phyloP scores from a whole-genome alignment of 352 stramenopile genomes.

The Blastocystis sp. region DNA sequence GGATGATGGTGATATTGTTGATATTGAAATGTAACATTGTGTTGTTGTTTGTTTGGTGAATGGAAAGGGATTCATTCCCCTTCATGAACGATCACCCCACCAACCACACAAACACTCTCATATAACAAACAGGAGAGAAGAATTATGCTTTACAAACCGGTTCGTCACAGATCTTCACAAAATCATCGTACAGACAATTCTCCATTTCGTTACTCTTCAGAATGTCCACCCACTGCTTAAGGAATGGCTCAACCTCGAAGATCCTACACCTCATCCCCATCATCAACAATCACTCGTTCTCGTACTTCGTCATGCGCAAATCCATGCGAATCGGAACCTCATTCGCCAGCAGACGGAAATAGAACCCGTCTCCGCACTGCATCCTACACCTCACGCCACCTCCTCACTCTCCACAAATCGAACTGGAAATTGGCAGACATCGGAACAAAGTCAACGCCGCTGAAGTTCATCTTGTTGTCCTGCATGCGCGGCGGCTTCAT shows the following conservation, averaged over 20 bases:
- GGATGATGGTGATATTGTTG: constrained; percentile 49
- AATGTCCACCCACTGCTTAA: constrained; percentile 3
- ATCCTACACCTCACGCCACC: constrained; percentile 2
- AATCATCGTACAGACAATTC: constrained; percentile 32
- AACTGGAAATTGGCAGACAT: constrained; percentile 61
- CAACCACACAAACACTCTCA: neutral
- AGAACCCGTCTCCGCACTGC: constrained; percentile 35
- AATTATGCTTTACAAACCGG: constrained; percentile 12
- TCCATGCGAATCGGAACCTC: constrained; percentile 7
- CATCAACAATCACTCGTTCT: neutral
- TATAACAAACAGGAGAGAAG: constrained; percentile 25
- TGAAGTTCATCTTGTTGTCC: constrained; percentile 30
- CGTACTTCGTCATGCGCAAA: neutral
- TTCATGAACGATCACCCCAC: neutral
- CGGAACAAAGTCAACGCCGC: constrained; percentile 9
- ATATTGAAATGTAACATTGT: constrained; percentile 56
- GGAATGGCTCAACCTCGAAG: neutral
- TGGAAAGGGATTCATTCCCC: too few species aligned
- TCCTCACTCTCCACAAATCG: constrained; percentile 20
- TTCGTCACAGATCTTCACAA: neutral
- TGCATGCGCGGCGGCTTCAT: neutral
- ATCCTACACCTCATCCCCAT: neutral
- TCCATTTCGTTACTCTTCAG: constrained; percentile 5
- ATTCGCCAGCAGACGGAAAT: constrained; percentile 30
- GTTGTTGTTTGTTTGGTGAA: constrained; percentile 3